A percentile compares a stretch with the other conserved stretches of the same genome.
phyloP scores from a whole-genome alignment of 331 rosid species.

The Pyrus hybrid region DNA sequence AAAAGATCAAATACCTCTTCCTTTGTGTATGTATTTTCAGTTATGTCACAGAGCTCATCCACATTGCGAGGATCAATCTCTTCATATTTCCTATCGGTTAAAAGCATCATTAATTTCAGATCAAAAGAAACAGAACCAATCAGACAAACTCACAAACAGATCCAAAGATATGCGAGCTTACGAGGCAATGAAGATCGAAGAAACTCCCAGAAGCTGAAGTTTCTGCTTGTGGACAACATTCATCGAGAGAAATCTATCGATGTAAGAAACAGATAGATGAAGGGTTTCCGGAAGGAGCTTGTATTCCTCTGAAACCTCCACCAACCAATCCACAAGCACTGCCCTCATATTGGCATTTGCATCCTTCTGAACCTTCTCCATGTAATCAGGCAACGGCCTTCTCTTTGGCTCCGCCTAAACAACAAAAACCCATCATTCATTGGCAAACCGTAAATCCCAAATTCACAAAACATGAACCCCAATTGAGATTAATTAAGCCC shows the following conservation, averaged over 20 bases:
- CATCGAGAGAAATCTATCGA: slow-evolving; percentile 26
- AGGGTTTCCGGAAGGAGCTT: slow-evolving; percentile 30
- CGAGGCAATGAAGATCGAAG: slow-evolving; percentile 42
- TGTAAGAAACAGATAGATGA: slow-evolving; percentile 22
- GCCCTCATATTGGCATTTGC: slow-evolving; percentile 38
- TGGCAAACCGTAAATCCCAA: neutral
- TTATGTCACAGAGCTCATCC: slow-evolving; percentile 36
- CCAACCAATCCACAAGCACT: slow-evolving; percentile 44
- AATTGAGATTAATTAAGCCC: neutral
- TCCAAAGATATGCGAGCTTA: slow-evolving; percentile 5
- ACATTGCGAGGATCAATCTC: slow-evolving; percentile 38
- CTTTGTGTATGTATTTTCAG: slow-evolving; percentile 32
- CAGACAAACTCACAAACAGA: neutral
- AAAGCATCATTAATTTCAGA: neutral
- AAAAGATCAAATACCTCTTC: slow-evolving; percentile 23
- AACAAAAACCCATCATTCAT: neutral
- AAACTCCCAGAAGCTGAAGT: slow-evolving; percentile 37
- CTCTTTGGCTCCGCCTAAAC: slow-evolving; percentile 31
- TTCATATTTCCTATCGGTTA: slow-evolving; percentile 31
- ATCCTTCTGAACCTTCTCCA: slow-evolving; percentile 40
- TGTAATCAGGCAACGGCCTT: slow-evolving; percentile 35
- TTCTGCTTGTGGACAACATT: slow-evolving; percentile 17
- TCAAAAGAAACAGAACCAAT: neutral
- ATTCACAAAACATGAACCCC: neutral
- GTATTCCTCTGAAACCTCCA: slow-evolving; percentile 43